Percentiles rank a stretch among this genome's conserved stretches.
Evolutionary conservation across 176 grass and related monocot species (phyloP).

Genomic region (Ensete glaucum): DNA sequence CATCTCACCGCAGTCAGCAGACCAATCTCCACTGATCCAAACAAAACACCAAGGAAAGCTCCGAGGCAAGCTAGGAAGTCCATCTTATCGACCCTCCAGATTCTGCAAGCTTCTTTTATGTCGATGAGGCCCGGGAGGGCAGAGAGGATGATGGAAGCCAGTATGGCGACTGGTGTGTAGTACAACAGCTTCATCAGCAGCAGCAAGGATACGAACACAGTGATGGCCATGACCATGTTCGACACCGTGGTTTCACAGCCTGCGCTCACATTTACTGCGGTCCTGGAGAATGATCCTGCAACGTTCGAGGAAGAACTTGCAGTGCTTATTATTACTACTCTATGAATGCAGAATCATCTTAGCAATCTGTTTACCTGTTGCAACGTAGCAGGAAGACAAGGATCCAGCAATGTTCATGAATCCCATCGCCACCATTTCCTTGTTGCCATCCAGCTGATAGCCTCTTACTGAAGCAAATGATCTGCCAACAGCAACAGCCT

Average conservation of each 20-base stretch:
- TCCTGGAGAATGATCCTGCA: slow-evolving; percentile 85
- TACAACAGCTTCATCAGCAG: slow-evolving; percentile 65
- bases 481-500: slow-evolving; percentile 87
- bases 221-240: slow-evolving; percentile 76
- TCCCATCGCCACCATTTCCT: slow-evolving; percentile 97
- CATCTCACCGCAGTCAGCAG: slow-evolving; percentile 59
- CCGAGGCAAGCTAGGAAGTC: slow-evolving; percentile 77
- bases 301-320: background rate
- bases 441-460: slow-evolving; percentile 80
- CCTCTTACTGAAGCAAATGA: slow-evolving; percentile 80
- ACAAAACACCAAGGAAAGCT: slow-evolving; percentile 79
- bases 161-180: slow-evolving; percentile 85
- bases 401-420: slow-evolving; percentile 84
- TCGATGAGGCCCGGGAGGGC: slow-evolving; percentile 88
- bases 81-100: slow-evolving; percentile 92
- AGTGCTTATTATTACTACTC: too few relatives aligned
- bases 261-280: slow-evolving; percentile 81
- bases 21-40: slow-evolving; percentile 85
- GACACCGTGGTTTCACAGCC: slow-evolving; percentile 70
- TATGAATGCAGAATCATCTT: too few relatives aligned
- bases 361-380: slow-evolving; percentile 49
- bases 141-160: slow-evolving; percentile 87
- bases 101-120: slow-evolving; percentile 54
- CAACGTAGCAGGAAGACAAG: slow-evolving; percentile 86
- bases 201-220: slow-evolving; percentile 56